phyloP scores from a whole-genome alignment of 1,284 basidiomycete genomes.

The Wolfiporia cocos region DNA sequence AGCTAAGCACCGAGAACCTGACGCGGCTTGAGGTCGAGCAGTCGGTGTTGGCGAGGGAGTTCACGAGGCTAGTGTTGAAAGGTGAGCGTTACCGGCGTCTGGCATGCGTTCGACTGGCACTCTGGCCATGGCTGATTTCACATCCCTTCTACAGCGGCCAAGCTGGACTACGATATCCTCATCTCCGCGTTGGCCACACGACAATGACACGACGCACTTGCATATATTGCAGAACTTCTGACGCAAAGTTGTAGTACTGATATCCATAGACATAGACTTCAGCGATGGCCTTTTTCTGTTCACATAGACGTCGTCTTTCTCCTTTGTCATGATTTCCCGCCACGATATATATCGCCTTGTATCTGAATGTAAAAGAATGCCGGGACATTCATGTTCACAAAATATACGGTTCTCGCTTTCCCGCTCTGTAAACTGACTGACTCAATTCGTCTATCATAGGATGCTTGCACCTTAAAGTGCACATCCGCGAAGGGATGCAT shows the following conservation, averaged over 20 bases:
- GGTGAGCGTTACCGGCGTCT: slow-evolving; percentile 39
- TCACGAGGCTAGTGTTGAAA: slow-evolving; percentile 74
- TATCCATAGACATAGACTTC: too few relatives aligned
- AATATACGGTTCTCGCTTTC: too few relatives aligned
- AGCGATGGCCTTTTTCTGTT: too few relatives aligned
- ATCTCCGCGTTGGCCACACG: slow-evolving; percentile 67
- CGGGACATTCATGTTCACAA: not conserved
- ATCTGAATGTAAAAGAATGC: not conserved
- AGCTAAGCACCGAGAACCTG: slow-evolving; percentile 54
- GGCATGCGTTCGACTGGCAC: not conserved
- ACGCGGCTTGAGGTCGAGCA: slow-evolving; percentile 57
- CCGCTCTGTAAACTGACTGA: too few relatives aligned
- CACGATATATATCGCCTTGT: not conserved
- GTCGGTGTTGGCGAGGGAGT: slow-evolving; percentile 58
- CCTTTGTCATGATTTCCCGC: not conserved
- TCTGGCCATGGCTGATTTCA: slow-evolving; percentile 5
- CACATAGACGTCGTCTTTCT: not conserved
- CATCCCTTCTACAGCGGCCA: slow-evolving; percentile 50
- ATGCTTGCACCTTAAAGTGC: too few relatives aligned
- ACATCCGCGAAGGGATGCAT: too few relatives aligned
- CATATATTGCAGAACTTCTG: not conserved
- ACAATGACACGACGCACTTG: slow-evolving; percentile 29
- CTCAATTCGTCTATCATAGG: too few relatives aligned
- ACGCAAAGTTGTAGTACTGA: not conserved
- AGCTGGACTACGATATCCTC: slow-evolving; percentile 74